Percentiles rank a stretch among this genome's conserved stretches.
Evolutionary conservation across 2,329 filamentous ascomycete species (phyloP).

Genomic region (Onygena corvina): DNA sequence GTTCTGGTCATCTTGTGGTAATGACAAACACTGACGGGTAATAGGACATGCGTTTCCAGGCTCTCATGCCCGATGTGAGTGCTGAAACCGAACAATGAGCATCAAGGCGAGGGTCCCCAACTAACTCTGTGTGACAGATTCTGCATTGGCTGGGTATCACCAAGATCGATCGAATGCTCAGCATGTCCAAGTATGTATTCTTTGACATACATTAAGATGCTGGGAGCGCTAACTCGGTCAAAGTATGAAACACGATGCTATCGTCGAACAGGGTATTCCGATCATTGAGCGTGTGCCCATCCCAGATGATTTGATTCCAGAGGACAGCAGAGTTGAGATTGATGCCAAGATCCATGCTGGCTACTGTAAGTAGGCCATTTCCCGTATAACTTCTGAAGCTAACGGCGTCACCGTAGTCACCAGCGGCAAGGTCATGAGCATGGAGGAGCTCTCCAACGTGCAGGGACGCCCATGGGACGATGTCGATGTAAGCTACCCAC

Average conservation of each 20-base stretch:
- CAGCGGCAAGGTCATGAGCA: slow-evolving; percentile 69
- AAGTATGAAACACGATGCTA: slow-evolving; percentile 42
- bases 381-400: neutral
- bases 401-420: slow-evolving; percentile 46
- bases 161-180: slow-evolving; percentile 97
- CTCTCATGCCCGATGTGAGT: slow-evolving; percentile 72
- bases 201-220: neutral
- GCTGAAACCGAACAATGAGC: neutral
- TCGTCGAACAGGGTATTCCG: slow-evolving; percentile 46
- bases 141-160: slow-evolving; percentile 96
- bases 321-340: slow-evolving; percentile 93
- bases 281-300: slow-evolving; percentile 86
- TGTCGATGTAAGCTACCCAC: slow-evolving; percentile 16
- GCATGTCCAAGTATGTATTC: slow-evolving; percentile 73
- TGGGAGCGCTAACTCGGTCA: neutral
- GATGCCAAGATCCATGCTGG: slow-evolving; percentile 95
- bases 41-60: slow-evolving; percentile 83
- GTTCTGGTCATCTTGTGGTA: neutral
- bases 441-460: slow-evolving; percentile 68
- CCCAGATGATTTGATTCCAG: slow-evolving; percentile 85
- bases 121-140: slow-evolving; percentile 38
- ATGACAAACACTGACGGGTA: slow-evolving; percentile 10
- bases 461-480: slow-evolving; percentile 81
- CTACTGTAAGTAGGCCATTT: slow-evolving; percentile 34
- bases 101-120: neutral